Percentiles rank a stretch among this genome's conserved stretches.
Evolutionary conservation across 2,329 filamentous ascomycete species (phyloP).

Genomic region (Pseudogymnoascus sp.): DNA sequence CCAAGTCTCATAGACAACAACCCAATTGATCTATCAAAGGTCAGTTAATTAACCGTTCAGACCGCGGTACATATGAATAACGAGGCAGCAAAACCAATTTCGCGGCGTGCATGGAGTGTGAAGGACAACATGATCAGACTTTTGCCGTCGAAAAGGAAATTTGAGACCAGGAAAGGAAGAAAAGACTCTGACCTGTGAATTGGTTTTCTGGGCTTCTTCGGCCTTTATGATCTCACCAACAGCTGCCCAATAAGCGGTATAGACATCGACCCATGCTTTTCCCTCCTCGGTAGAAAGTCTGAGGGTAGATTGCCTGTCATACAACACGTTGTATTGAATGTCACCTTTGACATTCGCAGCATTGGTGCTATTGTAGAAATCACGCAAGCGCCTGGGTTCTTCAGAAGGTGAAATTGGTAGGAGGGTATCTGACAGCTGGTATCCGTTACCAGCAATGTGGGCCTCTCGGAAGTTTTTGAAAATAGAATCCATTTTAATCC

Average conservation of each 20-base stretch:
- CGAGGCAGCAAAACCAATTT: neutral
- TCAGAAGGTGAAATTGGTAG: conserved; percentile 58
- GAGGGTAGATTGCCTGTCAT: conserved; percentile 41
- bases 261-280: conserved; percentile 81
- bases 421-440: conserved; percentile 65
- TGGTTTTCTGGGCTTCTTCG: conserved; percentile 40
- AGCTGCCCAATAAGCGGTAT: conserved; percentile 76
- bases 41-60: neutral
- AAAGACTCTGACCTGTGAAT: conserved; percentile 22
- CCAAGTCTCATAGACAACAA: conserved; percentile 81
- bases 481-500: conserved; percentile 57
- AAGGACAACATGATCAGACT: neutral
- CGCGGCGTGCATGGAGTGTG: neutral
- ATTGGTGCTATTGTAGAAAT: conserved; percentile 66
- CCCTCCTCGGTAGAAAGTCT: conserved; percentile 48
- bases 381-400: conserved; percentile 58
- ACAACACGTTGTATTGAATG: conserved; percentile 62
- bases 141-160: neutral
- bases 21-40: conserved; percentile 41
- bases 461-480: conserved; percentile 68
- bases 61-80: neutral
- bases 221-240: conserved; percentile 63
- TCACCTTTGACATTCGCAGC: conserved; percentile 50
- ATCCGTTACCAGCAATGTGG: conserved; percentile 58
- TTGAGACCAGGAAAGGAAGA: neutral